Base-by-base conservation (phyloP, 257 asterid species). In the Fraxinus americana region DNA sequence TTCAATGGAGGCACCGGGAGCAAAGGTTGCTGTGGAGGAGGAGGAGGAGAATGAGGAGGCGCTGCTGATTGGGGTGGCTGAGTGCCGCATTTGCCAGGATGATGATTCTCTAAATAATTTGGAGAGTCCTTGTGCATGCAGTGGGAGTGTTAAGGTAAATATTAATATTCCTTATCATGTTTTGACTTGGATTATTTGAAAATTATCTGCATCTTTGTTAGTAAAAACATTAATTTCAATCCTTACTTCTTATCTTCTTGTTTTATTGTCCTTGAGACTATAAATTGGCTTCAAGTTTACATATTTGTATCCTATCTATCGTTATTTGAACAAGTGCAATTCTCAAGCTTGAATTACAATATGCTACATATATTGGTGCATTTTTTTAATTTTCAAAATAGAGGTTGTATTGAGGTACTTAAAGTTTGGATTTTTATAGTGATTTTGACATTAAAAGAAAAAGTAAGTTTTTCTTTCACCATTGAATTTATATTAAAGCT, bases 11-110 rank as follows among this genome's bases (percentile, higher is more conserved):
- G 79, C 76, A 35, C 85, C 70, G 66, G 89, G 83, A 74, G 86
- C 50, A 57, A 85, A 77, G 75, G 88, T 83, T 85, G 85, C 72
- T 78, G 88, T 78, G 65, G 86, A 75, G 8, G 90, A 74, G 75
- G 88, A 83, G 61, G 57, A 82, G 3, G 87, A 87, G 45, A 91
- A 87, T 36, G 99, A 95, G 81, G 82, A 86, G 66, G 89, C 85
- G 0, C 99, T 97, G 1, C 82, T 95, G 34, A 88, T 95, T 79
- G 90, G 85, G 41, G 80, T 77, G 82, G 97, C 87, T 6, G 99
- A 95, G 78, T 95, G 99, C 83, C 98, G 97, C 39, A 95, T 95
- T 88, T 95, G 99, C 86, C 99, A 95, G 84, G 99, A 95, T 71
- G 99, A 95, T 83, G 99, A 95, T 83, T 85, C 94, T 57, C 23